Base-by-base conservation (phyloP, 2,329 filamentous ascomycete genomes). In the Cordyceps fumosorosea region DNA sequence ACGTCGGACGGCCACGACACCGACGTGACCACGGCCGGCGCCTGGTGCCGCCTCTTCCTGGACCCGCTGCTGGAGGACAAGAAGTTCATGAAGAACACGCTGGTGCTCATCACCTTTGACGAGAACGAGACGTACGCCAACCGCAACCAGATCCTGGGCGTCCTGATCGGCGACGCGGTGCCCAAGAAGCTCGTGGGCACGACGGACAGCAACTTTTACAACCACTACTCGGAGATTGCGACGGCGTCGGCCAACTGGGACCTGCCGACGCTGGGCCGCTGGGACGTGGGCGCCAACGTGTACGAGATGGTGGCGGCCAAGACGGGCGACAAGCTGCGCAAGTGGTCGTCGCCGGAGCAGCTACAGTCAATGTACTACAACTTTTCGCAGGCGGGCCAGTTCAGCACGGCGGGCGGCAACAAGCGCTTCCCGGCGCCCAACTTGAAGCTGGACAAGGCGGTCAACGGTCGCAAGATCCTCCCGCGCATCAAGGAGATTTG, bases 41-140 rank as follows among this genome's bases (percentile, higher is more conserved):
- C 75, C 16, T 95, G 89, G 88, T 83, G 85, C 16, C 81, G 84
- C 44, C 76, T 70, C 54, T 93, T 92, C 76, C 74, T 95, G 1
- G 81, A 84, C 62, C 89, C 89, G 0, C 84, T 95, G 10, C 79
- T 95, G 7, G 72, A 80, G 42, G 82, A 93, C 76, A 74, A 78
- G 55, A 82, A 87, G 67, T 93, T 95, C 74, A 89, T 88, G 84
- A 77, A 89, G 56, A 84, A 89, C 69, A 93, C 89, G 0, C 81
- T 95, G 1, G 81, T 95, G 11, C 77, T 93, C 5, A 74, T 95
- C 64, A 93, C 86, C 11, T 95, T 91, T 69, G 91, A 95, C 66
- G 91, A 95, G 76, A 89, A 87, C 72, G 84, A 88, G 68, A 85
- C 82, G 11, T 91, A 92, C 74, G 73, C 78, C 6, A 75, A 78